Percentiles rank a stretch among this genome's conserved stretches.
Conservation (phyloP, 2,329 filamentous ascomycete genomes). For the Aspergillus brasiliensis region DNA sequence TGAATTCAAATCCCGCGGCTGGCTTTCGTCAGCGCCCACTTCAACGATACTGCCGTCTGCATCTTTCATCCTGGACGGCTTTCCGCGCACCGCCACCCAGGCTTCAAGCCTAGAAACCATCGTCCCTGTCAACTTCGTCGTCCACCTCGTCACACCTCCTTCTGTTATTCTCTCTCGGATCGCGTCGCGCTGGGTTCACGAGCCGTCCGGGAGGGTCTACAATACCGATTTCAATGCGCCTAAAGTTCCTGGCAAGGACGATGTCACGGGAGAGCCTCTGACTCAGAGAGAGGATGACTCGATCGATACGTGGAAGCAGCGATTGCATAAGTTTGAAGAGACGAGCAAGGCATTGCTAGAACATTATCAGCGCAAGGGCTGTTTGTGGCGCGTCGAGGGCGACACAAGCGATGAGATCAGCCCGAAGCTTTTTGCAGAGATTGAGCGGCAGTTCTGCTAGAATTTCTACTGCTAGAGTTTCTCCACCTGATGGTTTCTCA, state of each 20-base stretch:
- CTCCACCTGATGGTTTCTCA: too few species aligned
- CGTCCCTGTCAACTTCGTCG: constrained; percentile 92
- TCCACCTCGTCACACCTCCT: constrained; percentile 82
- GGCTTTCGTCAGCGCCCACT: constrained; percentile 60
- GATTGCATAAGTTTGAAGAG: constrained; percentile 82
- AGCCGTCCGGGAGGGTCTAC: constrained; percentile 87
- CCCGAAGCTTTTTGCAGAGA: constrained; percentile 81
- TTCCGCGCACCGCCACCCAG: constrained; percentile 84
- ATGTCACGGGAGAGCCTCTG: constrained; percentile 84
- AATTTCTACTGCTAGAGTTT: constrained; percentile 5
- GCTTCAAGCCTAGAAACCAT: constrained; percentile 75
- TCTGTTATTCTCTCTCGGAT: constrained; percentile 88
- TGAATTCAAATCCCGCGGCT: constrained; percentile 81
- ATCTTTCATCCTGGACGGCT: constrained; percentile 94
- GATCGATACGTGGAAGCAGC: constrained; percentile 78
- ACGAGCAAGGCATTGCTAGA: constrained; percentile 82
- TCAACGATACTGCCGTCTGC: constrained; percentile 69
- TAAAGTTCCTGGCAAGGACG: constrained; percentile 76
- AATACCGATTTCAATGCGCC: constrained; percentile 93
- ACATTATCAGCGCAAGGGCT: constrained; percentile 81
- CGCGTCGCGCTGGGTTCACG: constrained; percentile 89
- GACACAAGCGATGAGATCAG: constrained; percentile 93
- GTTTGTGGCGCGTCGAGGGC: constrained; percentile 84
- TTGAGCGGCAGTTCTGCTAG: constrained; percentile 73
- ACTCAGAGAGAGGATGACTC: constrained; percentile 83